These are phyloP conservation scores for Pisolithus albus DNA, from an alignment of 768 basidiomycete species.

Conservation along the genomic window DNA sequence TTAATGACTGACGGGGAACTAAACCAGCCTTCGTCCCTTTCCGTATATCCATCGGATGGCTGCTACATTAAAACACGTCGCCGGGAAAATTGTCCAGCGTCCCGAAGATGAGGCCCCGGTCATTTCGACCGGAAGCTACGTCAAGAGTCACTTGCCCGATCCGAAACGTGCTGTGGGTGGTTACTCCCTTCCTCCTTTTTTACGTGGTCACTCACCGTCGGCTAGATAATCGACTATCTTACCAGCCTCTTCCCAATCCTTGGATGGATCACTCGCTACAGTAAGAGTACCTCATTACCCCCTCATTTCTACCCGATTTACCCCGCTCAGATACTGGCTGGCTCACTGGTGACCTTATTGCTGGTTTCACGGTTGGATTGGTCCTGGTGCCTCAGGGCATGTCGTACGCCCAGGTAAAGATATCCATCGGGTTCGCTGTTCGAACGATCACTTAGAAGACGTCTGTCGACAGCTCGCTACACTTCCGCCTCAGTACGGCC, in stretches of 20 bases:
- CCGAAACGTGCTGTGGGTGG: slow-evolving; percentile 47
- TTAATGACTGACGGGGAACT: neutral
- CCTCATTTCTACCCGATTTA: neutral
- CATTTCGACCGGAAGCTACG: slow-evolving; percentile 53
- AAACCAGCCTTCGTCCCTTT: neutral
- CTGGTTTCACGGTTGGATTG: slow-evolving; percentile 89
- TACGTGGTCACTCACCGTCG: neutral
- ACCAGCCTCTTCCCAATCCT: slow-evolving; percentile 76
- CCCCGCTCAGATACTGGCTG: slow-evolving; percentile 56
- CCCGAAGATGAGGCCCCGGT: slow-evolving; percentile 55
- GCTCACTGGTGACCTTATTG: slow-evolving; percentile 82
- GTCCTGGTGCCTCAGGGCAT: slow-evolving; percentile 93
- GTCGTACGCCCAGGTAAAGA: slow-evolving; percentile 71
- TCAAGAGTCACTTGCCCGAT: slow-evolving; percentile 33
- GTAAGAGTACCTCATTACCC: slow-evolving; percentile 32
- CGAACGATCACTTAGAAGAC: neutral
- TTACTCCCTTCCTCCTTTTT: neutral
- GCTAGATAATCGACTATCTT: slow-evolving; percentile 58
- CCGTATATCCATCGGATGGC: slow-evolving; percentile 25
- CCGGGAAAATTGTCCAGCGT: slow-evolving; percentile 53
- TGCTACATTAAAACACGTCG: slow-evolving; percentile 37
- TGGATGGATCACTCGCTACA: slow-evolving; percentile 83
- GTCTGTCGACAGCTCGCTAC: slow-evolving; percentile 58
- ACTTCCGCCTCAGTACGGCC: slow-evolving; percentile 79
- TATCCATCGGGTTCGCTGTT: neutral